These are phyloP conservation scores for Anisogramma anomala DNA, from an alignment of 2,329 filamentous ascomycete genomes.

Conservation along the genomic window DNA sequence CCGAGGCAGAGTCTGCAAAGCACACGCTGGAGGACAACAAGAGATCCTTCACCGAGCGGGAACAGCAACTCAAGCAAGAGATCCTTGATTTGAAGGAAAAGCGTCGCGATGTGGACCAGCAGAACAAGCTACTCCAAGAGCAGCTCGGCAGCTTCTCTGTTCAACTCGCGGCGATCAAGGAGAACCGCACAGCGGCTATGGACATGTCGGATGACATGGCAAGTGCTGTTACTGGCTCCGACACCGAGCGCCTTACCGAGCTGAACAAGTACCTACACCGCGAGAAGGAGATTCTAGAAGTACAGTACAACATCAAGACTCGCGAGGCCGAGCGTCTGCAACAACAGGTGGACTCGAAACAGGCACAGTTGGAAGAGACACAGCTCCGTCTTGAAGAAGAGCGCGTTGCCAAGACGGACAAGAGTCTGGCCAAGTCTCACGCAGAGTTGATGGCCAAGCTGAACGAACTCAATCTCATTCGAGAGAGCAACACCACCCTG, in stretches of 20 bases:
- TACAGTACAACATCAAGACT: conserved; percentile 82
- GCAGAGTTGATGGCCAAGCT: conserved; percentile 89
- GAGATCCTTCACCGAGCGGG: conserved; percentile 76
- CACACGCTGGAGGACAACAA: conserved; percentile 68
- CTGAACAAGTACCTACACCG: conserved; percentile 83
- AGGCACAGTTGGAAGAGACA: conserved; percentile 78
- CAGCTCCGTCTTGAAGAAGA: conserved; percentile 86
- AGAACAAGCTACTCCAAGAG: conserved; percentile 82
- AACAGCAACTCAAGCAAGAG: conserved; percentile 72
- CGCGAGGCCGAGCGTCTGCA: conserved; percentile 82
- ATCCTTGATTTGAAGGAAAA: conserved; percentile 65
- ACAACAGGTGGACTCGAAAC: conserved; percentile 79
- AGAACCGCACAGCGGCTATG: conserved; percentile 49
- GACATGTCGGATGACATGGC: conserved; percentile 42
- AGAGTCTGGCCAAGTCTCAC: conserved; percentile 62
- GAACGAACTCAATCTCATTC: conserved; percentile 89
- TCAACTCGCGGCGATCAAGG: conserved; percentile 71
- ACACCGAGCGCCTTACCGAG: conserved; percentile 70
- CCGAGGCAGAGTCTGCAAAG: conserved; percentile 78
- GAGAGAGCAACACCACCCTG: conserved; percentile 85
- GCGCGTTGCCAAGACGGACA: conserved; percentile 63
- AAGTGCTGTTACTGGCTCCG: conserved; percentile 42
- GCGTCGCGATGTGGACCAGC: conserved; percentile 72
- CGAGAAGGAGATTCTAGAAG: conserved; percentile 95
- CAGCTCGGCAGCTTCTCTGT: conserved; percentile 74